These are phyloP conservation scores for Candida silvicultrix DNA, from an alignment of 805 yeast genomes.

Conservation along the genomic window DNA sequence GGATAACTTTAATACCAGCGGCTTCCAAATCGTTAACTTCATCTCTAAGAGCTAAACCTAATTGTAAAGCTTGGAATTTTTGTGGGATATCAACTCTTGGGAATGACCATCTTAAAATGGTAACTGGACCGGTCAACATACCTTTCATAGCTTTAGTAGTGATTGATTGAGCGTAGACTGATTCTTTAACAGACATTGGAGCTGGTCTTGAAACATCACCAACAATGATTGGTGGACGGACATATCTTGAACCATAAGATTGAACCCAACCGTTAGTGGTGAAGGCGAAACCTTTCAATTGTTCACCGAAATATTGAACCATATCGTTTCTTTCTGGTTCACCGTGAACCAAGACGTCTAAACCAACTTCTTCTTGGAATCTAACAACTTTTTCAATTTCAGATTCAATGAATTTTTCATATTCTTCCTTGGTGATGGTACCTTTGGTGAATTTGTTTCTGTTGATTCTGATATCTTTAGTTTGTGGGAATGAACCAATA, in stretches of 20 bases:
- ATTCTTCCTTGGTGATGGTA: conserved; percentile 88
- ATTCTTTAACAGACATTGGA: conserved; percentile 98
- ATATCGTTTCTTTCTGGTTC: conserved; percentile 99
- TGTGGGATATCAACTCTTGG: conserved; percentile 98
- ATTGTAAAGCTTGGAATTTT: conserved; percentile 91
- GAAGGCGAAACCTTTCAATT: conserved; percentile 96
- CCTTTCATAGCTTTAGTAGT: conserved; percentile 97
- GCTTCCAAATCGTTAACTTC: conserved; percentile 98
- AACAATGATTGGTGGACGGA: conserved; percentile 98
- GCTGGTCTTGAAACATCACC: conserved; percentile 99
- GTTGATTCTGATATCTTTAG: conserved; percentile 97
- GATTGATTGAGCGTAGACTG: conserved; percentile 96
- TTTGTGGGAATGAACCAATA: conserved; percentile 99
- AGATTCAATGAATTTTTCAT: conserved; percentile 93
- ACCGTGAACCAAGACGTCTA: conserved; percentile 98
- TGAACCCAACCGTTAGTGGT: conserved; percentile 99
- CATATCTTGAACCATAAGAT: conserved; percentile 99
- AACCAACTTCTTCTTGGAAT: conserved; percentile 99
- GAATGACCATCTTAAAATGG: conserved; percentile 99
- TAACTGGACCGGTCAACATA: conserved; percentile 99
- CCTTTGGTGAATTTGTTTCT: conserved; percentile 99
- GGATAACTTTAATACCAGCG: conserved; percentile 96
- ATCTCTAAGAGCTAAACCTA: conserved; percentile 96
- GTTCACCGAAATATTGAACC: conserved; percentile 99
- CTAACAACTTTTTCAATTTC: conserved; percentile 94